These are phyloP conservation scores for Backusella mclennaniae DNA, from an alignment of 192 early-diverging fungal species.

Conservation along the genomic window DNA sequence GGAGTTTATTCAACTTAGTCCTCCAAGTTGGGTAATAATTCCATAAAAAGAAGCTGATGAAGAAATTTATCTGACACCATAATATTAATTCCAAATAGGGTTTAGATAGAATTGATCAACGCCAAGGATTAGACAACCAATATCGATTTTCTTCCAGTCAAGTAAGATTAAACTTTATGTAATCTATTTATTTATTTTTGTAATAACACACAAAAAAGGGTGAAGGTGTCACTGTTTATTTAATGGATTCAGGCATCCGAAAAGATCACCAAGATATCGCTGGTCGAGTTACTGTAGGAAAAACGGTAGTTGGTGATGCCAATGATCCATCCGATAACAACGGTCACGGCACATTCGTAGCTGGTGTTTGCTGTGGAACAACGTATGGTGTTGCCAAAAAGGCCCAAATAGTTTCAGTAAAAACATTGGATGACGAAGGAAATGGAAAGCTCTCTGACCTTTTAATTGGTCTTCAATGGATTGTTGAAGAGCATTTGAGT, in stretches of 20 bases:
- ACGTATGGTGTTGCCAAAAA: conserved; percentile 61
- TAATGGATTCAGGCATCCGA: conserved; percentile 81
- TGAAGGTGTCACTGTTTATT: conserved; percentile 84
- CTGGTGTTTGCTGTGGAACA: conserved; percentile 50
- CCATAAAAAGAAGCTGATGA: conserved; percentile 5
- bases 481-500: conserved; percentile 41
- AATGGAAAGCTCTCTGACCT: conserved; percentile 48
- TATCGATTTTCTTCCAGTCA: conserved; percentile 23
- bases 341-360: conserved; percentile 65
- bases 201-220: conserved; percentile 39
- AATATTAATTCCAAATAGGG: conserved; percentile 15
- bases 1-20: conserved; percentile 30
- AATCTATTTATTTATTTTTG: background rate
- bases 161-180: conserved; percentile 9
- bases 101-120: conserved; percentile 37
- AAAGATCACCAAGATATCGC: conserved; percentile 47
- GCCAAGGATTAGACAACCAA: conserved; percentile 23
- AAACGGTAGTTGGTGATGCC: conserved; percentile 37
- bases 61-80: background rate
- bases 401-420: conserved; percentile 51
- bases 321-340: conserved; percentile 39
- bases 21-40: conserved; percentile 33
- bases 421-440: conserved; percentile 49
- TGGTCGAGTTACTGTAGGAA: conserved; percentile 47
- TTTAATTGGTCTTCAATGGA: conserved; percentile 50